Conservation (phyloP, 345 rosid genomes). For the Eucalyptus sp. region DNA sequence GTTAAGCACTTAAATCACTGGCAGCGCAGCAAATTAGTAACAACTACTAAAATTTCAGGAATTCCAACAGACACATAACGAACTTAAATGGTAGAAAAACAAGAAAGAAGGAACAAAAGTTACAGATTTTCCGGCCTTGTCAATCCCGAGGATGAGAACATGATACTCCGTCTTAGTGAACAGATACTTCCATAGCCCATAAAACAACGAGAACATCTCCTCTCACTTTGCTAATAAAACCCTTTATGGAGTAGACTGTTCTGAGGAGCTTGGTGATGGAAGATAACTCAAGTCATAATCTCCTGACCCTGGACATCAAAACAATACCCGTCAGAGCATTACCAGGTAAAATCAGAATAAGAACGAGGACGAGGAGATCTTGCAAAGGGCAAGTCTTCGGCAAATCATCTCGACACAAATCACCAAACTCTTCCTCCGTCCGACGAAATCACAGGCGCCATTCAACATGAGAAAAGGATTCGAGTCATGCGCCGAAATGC, state of each 20-base stretch:
- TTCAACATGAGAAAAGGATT: not conserved
- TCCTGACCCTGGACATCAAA: not conserved
- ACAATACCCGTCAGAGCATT: not conserved
- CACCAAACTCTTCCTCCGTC: not conserved
- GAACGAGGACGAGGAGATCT: not conserved
- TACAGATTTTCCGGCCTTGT: slow-evolving; percentile 97
- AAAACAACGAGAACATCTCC: slow-evolving; percentile 94
- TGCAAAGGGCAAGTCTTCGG: not conserved
- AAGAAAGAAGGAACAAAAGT: not conserved
- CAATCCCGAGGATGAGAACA: slow-evolving; percentile 96
- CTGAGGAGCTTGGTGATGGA: not conserved
- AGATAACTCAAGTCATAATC: not conserved
- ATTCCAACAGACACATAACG: not conserved
- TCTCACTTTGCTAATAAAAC: not conserved
- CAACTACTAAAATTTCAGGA: not conserved
- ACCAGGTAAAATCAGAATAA: not conserved
- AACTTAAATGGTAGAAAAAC: not conserved
- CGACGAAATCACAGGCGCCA: not conserved
- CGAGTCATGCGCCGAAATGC: not conserved
- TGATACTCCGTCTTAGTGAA: slow-evolving; percentile 87
- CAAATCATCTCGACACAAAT: not conserved
- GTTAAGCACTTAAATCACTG: not conserved
- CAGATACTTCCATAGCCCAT: slow-evolving; percentile 82
- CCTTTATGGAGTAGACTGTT: not conserved
- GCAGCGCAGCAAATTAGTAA: not conserved